Conservation (phyloP, 1,139 yeast genomes). For the Candida sojae region DNA sequence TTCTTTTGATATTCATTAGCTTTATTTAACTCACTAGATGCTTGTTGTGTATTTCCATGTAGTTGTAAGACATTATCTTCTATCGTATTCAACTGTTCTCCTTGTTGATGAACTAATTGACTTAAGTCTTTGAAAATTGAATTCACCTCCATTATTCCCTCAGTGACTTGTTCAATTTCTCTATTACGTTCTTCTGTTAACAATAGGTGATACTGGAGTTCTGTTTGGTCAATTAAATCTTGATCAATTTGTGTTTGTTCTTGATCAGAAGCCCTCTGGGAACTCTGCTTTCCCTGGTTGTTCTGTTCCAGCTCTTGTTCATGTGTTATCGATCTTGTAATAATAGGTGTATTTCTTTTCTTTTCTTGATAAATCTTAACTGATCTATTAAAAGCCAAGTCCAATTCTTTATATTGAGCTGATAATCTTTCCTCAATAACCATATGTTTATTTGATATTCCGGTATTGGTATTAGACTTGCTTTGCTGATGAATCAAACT, state of each 20-base stretch:
- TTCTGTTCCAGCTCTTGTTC: constrained; percentile 17
- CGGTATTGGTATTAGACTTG: constrained; percentile 16
- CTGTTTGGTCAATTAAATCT: constrained; percentile 53
- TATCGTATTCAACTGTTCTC: constrained; percentile 77
- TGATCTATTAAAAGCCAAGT: constrained; percentile 34
- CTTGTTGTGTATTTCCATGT: constrained; percentile 69
- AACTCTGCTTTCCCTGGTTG: constrained; percentile 22
- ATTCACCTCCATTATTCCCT: constrained; percentile 82
- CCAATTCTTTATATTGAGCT: constrained; percentile 39
- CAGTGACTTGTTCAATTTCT: constrained; percentile 71
- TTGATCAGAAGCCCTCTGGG: constrained; percentile 19
- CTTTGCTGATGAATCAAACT: constrained; percentile 27
- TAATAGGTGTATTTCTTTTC: constrained; percentile 28
- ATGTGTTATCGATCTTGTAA: not conserved
- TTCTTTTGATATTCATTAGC: constrained; percentile 76
- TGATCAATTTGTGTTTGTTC: constrained; percentile 37
- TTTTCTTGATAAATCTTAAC: constrained; percentile 33
- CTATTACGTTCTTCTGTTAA: constrained; percentile 72
- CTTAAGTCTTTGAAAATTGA: constrained; percentile 82
- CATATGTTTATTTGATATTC: constrained; percentile 37
- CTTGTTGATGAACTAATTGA: constrained; percentile 77
- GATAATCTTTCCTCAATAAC: constrained; percentile 43
- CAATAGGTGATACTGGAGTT: constrained; percentile 70
- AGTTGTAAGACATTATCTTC: constrained; percentile 74
- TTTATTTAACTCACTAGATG: constrained; percentile 64